Evolutionary conservation across 257 asterid species (phyloP), one percentile per base, ranked within the genome.

Genomic region (Solanum phureja): DNA sequence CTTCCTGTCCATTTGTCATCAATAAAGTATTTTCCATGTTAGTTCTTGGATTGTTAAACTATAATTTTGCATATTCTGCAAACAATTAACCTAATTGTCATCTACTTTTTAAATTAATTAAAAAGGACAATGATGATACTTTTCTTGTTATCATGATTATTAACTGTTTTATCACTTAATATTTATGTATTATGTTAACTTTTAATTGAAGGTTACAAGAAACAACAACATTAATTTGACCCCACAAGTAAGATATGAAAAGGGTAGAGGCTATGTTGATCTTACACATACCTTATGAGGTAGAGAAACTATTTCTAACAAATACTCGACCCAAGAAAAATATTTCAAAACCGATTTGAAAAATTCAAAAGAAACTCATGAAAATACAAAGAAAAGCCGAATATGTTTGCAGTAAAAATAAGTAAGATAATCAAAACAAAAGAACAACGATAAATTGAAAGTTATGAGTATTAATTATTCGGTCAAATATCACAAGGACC

Each of bases 1-100:
- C 94, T 91, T 13, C 95, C 98, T 94, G 87, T 18, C n/a, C 60
- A 46, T 27, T 81, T 27, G 85, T 29, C 85, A 81, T 81, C 42
- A 79, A 29, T 33, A 29, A 81, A 81, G 11, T 38, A 76, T 8
- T 38, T 35, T 37, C 24, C 33, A 38, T 38, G 83, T 81, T 49
- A 49, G 85, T 24, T 81, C 23, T 29, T 46, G 9, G 18, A 81
- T 46, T 46, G 24, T 79, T 79, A 13, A 24, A 14, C 76, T 31
- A 29, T 69, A 29, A 19, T 37, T 35, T 75, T 75, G 11, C 82
- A 7, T 35, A 74, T 40, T n/a, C 23, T 40, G 2, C 33, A 44
- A 79, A 40, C 13, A 77, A 12, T 42, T 24, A 27, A 79, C 66
- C 85, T 79, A 79, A 13, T 60, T 24, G 2, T 4, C 16, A 79